Evolutionary conservation across 73 alveolate species (phyloP).

Genomic region (Blepharisma stoltei): DNA sequence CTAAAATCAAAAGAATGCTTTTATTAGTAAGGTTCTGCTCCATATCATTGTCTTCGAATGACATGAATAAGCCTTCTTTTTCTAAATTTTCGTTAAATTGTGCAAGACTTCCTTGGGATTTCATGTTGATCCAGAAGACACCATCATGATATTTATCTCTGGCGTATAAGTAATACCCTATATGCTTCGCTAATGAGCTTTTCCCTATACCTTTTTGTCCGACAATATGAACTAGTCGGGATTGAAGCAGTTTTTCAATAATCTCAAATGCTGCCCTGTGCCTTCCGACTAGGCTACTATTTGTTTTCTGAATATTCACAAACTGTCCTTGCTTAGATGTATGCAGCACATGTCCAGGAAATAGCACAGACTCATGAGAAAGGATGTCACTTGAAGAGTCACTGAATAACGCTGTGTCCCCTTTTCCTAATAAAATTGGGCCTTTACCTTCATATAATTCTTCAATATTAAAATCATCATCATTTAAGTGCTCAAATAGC

Average conservation of each 20-base stretch:
- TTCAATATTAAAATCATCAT: neutral
- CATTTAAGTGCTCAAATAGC: neutral
- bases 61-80: neutral
- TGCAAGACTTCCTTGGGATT: neutral
- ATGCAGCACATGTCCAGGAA: no score
- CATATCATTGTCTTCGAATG: neutral
- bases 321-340: no score
- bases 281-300: neutral
- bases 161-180: neutral
- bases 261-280: neutral
- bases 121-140: neutral
- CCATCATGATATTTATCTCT: neutral
- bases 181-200: neutral
- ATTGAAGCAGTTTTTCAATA: neutral
- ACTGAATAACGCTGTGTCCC: neutral
- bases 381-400: neutral
- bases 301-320: neutral
- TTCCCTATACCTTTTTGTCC: neutral
- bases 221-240: neutral
- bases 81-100: neutral
- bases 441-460: neutral
- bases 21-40: neutral
- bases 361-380: no score
- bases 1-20: slow-evolving; percentile 6
- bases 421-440: neutral